Base-by-base conservation (phyloP, 1,139 yeast genomes). In the Saccharomyces uvarum region DNA sequence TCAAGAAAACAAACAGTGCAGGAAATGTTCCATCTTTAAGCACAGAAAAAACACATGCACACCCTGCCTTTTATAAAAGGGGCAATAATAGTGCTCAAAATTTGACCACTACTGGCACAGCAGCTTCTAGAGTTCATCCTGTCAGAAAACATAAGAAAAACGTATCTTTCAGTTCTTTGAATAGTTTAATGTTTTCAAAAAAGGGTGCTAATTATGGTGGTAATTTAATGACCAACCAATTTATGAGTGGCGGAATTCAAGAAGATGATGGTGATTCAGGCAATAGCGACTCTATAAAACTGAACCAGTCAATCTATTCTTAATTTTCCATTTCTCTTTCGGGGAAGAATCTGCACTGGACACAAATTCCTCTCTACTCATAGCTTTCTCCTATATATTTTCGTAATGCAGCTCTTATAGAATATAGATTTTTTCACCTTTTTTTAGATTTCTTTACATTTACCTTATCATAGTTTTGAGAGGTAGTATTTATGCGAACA, bases 91-190 rank as follows among this genome's bases (percentile, higher is more conserved):
- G 71, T 52, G 60, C 68, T 11, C 62, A 59, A n/a, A 65, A 63
- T 51, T 53, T 67, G 19, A 54, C 55, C 2, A 49, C 61, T 13
- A 52, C 48, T 8, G 44, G 33, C 19, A 16, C 56, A 9, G 51
- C 53, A 7, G 53, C 62, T 6, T 44, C 60, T 14, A 64, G 66
- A 50, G 60, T 63, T 5, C 68, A 64, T 47, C 63, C 66, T 8
- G 56, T 63, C 5, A 59, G 70, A 50, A 68, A 64, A 48, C 73
- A 70, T 53, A 68, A 66, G 50, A 69, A 69, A 53, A 68, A 66
- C 44, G 69, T 68, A 2, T 70, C 73, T 0, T 65, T 69, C 51
- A 65, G 69, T 47, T 71, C 75, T 3, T 59, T 68, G 54, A 77
- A 69, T 53, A 71, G 66, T 55, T 59, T 67, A 33, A 62, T 67